phyloP scores from a whole-genome alignment of 2,329 filamentous ascomycete species.

The Gaeumannomyces tritici region DNA sequence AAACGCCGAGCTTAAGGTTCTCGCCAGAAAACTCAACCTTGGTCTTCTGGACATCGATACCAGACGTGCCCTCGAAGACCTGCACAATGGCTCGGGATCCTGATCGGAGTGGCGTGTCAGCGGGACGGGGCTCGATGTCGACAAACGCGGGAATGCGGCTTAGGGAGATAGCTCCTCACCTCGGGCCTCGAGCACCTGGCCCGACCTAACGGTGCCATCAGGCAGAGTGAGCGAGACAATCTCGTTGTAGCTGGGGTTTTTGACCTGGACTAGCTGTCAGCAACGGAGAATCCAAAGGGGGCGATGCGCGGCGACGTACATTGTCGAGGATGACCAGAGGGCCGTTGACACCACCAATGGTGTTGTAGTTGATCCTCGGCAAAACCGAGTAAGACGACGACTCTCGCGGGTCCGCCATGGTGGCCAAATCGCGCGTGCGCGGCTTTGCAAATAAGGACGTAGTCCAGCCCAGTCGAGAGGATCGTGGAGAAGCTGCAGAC shows the following conservation, averaged over 20 bases:
- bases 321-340: constrained; percentile 96
- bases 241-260: constrained; percentile 95
- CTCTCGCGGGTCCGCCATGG: constrained; percentile 48
- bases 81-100: constrained; percentile 92
- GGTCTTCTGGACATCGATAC: constrained; percentile 99
- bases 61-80: constrained; percentile 95
- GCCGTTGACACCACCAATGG: constrained; percentile 94
- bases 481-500: background rate
- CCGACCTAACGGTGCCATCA: constrained; percentile 87
- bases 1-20: constrained; percentile 96
- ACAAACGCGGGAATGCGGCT: background rate
- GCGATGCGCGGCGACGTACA: constrained; percentile 41
- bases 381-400: constrained; percentile 50
- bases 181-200: constrained; percentile 95
- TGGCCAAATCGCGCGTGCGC: constrained; percentile 10
- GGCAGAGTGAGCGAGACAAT: constrained; percentile 93
- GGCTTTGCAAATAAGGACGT: background rate
- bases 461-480: background rate
- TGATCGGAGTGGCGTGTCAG: constrained; percentile 24
- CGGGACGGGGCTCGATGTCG: background rate
- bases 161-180: constrained; percentile 42
- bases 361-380: constrained; percentile 82
- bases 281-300: background rate
- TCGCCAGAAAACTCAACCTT: constrained; percentile 96
- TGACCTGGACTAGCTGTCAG: constrained; percentile 56